These are phyloP conservation scores for Huntiella abstrusa DNA, from an alignment of 2,329 filamentous ascomycete genomes.

Conservation along the genomic window DNA sequence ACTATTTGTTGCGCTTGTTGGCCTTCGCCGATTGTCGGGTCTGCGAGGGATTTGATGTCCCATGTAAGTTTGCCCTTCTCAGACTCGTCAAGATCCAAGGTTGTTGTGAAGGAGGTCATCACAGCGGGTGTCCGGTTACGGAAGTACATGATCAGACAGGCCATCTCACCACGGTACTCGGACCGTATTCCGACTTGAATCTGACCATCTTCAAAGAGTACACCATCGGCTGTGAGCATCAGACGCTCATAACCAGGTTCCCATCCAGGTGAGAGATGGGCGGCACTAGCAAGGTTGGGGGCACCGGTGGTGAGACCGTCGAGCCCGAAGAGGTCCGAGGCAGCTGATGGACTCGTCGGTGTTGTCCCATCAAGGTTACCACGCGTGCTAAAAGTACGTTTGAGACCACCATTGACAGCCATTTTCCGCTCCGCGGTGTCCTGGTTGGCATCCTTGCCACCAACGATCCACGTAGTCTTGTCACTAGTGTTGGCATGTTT, in stretches of 20 bases:
- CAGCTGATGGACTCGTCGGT: conserved; percentile 22
- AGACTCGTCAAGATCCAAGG: conserved; percentile 58
- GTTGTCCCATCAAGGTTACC: conserved; percentile 25
- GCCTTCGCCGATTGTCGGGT: conserved; percentile 55
- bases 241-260: conserved; percentile 74
- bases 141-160: conserved; percentile 89
- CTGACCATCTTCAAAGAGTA: conserved; percentile 89
- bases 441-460: conserved; percentile 80
- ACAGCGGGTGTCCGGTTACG: conserved; percentile 77
- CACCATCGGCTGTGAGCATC: conserved; percentile 60
- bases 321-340: conserved; percentile 54
- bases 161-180: conserved; percentile 89
- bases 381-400: conserved; percentile 61
- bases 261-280: conserved; percentile 88
- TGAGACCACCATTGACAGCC: conserved; percentile 63
- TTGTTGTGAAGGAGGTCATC: conserved; percentile 85
- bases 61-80: conserved; percentile 53
- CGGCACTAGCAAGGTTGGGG: conserved; percentile 79
- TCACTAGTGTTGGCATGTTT: conserved; percentile 87
- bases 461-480: conserved; percentile 94
- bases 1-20: conserved; percentile 82
- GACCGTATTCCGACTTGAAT: conserved; percentile 82
- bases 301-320: conserved; percentile 49
- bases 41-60: conserved; percentile 76
- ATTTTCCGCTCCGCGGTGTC: conserved; percentile 64